Evolutionary conservation across 2,329 filamentous ascomycete species (phyloP).

Genomic region (Alternaria triticina): DNA sequence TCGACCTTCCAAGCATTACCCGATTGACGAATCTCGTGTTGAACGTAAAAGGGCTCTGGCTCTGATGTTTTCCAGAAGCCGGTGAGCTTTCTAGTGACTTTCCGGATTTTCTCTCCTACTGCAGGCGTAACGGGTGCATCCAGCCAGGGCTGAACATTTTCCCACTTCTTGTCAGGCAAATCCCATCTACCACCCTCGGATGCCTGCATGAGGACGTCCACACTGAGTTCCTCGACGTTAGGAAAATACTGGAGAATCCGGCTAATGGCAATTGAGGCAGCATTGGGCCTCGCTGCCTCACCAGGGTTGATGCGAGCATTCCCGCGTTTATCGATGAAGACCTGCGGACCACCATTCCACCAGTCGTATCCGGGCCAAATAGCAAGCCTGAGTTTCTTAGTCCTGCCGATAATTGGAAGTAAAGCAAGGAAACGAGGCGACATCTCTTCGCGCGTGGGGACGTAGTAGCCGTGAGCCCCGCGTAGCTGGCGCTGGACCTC

Average conservation of each 20-base stretch:
- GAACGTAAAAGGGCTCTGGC: conserved; percentile 25
- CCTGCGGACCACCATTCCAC: conserved; percentile 24
- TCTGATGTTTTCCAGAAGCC: conserved; percentile 12
- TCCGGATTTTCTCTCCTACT: conserved; percentile 14
- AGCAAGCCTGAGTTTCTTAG: conserved; percentile 28
- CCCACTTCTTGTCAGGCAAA: conserved; percentile 34
- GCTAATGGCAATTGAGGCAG: conserved; percentile 26
- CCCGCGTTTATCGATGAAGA: conserved; percentile 3
- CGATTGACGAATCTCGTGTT: conserved; percentile 27
- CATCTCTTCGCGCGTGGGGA: conserved; percentile 25
- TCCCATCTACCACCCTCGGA: conserved; percentile 33
- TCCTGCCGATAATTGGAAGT: conserved; percentile 23
- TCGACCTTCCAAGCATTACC: conserved; percentile 19
- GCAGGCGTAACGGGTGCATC: conserved; percentile 20
- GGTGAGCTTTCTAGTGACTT: conserved; percentile 25
- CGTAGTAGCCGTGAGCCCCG: conserved; percentile 24
- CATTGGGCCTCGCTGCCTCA: conserved; percentile 17
- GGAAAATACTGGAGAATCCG: conserved; percentile 32
- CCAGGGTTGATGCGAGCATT: conserved; percentile 7
- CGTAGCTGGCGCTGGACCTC: conserved; percentile 27
- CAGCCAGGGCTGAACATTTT: conserved; percentile 35
- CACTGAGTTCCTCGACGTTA: conserved; percentile 29
- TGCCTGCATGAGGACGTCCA: conserved; percentile 31
- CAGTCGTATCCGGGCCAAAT: conserved; percentile 38
- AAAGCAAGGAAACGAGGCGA: conserved; percentile 39